Base-by-base conservation (phyloP, 2,329 filamentous ascomycete species). In the Remersonia thermophila region DNA sequence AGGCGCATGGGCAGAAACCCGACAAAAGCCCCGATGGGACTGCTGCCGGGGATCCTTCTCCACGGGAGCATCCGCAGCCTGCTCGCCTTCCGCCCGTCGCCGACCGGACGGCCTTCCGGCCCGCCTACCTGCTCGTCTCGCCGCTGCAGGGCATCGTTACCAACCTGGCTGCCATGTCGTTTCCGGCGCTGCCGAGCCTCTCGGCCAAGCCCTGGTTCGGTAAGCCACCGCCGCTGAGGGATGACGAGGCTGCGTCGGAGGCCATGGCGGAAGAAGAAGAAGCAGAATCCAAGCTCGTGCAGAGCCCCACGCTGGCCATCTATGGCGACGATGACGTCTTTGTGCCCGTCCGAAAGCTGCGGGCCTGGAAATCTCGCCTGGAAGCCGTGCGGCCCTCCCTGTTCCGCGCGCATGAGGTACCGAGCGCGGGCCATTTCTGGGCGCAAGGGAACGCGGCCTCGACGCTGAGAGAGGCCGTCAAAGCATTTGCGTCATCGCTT, bases 101-200 rank as follows among this genome's bases (percentile, higher is more conserved):
- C 4, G 52, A 57, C 32, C 53, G 67, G 16, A 52, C 48, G 11
- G 40, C 44, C 11, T 65, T 60, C 13, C 59, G 50, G 17, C 57
- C 60, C 4, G 71, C 69, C 1, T 80, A 80, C 44, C 57, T 87
- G 1, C 60, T 84, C 8, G 62, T 87, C 7, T 85, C 80, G 1
- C 81, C 81, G 2, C 64, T 82, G 0, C 63, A 74, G 20, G 74
- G 75, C 0, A 38, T 73, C 1, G 59, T 80, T 3, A 74, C 71
- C 6, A 66, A 68, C 40, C 60, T 85, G 13, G 67, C 74, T 9
- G 82, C 78, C 1, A 60, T 82, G 54, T 74, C 73, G 11, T 62
- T 76, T 17, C 50, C 52, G 35, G 54, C 44, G 45, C 57, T 47
- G 29, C 32, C 38, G 7, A 50, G 46, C 46, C 34, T 47, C 11